Conservation (phyloP, 768 basidiomycete genomes). For the Hortiboletus campestris region DNA sequence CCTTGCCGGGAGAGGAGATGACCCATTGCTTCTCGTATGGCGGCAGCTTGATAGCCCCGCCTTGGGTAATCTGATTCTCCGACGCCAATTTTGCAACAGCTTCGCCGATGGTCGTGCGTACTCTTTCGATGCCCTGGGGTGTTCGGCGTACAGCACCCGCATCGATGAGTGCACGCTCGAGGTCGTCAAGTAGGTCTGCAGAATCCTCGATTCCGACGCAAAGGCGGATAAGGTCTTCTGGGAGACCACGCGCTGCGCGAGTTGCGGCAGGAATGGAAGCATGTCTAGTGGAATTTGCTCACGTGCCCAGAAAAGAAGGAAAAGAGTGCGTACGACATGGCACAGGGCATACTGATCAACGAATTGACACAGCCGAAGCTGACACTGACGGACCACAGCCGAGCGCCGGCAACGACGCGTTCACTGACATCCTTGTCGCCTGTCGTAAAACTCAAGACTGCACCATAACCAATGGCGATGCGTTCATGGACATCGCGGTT, state of each 20-base stretch:
- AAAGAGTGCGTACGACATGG: slow-evolving; percentile 86
- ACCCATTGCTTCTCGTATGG: slow-evolving; percentile 63
- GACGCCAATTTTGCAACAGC: slow-evolving; percentile 69
- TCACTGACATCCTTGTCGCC: slow-evolving; percentile 89
- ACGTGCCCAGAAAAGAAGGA: neutral
- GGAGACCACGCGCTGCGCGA: slow-evolving; percentile 94
- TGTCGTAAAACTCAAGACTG: slow-evolving; percentile 93
- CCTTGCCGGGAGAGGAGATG: slow-evolving; percentile 95
- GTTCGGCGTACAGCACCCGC: slow-evolving; percentile 80
- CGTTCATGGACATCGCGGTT: slow-evolving; percentile 85
- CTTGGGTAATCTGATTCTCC: slow-evolving; percentile 25
- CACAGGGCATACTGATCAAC: slow-evolving; percentile 97
- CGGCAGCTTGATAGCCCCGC: neutral
- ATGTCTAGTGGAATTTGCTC: slow-evolving; percentile 48
- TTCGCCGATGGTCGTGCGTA: slow-evolving; percentile 48
- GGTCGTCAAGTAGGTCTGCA: slow-evolving; percentile 89
- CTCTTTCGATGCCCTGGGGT: slow-evolving; percentile 41
- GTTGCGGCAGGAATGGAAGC: slow-evolving; percentile 95
- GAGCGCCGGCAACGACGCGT: slow-evolving; percentile 86
- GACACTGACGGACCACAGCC: slow-evolving; percentile 96
- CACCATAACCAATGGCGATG: slow-evolving; percentile 88
- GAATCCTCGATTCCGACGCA: slow-evolving; percentile 99
- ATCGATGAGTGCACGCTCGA: slow-evolving; percentile 88
- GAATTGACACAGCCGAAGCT: slow-evolving; percentile 98
- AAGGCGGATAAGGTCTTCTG: slow-evolving; percentile 97